phyloP scores from a whole-genome alignment of 179 eudicot genomes.

The Camellia oleifera region DNA sequence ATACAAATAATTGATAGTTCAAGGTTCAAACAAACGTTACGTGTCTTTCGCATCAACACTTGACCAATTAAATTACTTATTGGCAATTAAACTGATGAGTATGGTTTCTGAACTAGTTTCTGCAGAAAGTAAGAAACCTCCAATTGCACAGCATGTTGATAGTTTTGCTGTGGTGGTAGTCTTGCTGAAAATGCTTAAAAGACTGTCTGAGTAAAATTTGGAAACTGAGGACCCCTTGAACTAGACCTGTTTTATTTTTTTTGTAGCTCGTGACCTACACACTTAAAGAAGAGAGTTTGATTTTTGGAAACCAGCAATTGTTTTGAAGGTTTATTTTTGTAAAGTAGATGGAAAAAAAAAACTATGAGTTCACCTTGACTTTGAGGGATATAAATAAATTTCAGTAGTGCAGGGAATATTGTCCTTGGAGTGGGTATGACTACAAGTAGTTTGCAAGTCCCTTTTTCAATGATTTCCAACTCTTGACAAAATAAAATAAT shows the following conservation, averaged over 20 bases:
- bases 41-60: background rate
- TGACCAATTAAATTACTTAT: background rate
- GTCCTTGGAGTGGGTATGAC: background rate
- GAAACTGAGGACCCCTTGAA: background rate
- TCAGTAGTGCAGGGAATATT: background rate
- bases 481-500: background rate
- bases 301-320: background rate
- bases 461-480: background rate
- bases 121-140: background rate
- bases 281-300: too few relatives aligned
- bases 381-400: background rate
- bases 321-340: background rate
- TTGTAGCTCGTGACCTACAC: too few relatives aligned
- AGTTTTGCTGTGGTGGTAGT: background rate
- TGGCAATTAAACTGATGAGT: background rate
- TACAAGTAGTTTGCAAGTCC: background rate
- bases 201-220: background rate
- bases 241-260: background rate
- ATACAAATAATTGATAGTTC: background rate
- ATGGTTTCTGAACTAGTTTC: conserved; percentile 10
- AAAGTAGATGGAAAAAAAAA: background rate
- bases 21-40: background rate
- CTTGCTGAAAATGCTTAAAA: background rate
- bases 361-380: background rate
- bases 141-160: background rate